Percentiles rank a stretch among this genome's conserved stretches.
Evolutionary conservation across 352 stramenopile species (phyloP).

Genomic region (Phytophthora sansomeana): DNA sequence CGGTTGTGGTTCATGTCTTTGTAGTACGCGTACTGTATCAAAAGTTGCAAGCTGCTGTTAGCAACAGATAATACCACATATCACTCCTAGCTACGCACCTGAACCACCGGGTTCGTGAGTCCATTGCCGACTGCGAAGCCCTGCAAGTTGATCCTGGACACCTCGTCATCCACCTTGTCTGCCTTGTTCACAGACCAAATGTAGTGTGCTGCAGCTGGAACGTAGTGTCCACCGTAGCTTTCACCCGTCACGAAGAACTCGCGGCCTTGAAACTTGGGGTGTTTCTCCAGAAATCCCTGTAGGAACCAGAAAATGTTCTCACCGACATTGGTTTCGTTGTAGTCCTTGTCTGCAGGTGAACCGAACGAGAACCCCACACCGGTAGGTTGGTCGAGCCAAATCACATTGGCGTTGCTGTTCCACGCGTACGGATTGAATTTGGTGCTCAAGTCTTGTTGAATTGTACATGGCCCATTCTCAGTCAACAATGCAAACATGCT

Average conservation of each 20-base stretch:
- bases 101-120: conserved; percentile 49
- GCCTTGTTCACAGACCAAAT: conserved; percentile 51
- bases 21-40: conserved; percentile 45
- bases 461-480: conserved; percentile 63
- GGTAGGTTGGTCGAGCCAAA: conserved; percentile 71
- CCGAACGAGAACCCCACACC: conserved; percentile 69
- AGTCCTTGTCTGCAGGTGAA: conserved; percentile 37
- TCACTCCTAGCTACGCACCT: conserved; percentile 17
- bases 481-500: conserved; percentile 50
- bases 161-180: neutral
- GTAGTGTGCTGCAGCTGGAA: conserved; percentile 54
- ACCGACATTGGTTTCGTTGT: conserved; percentile 45
- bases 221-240: conserved; percentile 67
- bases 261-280: conserved; percentile 54
- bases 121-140: conserved; percentile 68
- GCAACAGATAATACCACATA: neutral
- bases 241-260: conserved; percentile 62
- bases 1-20: conserved; percentile 64
- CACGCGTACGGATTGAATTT: conserved; percentile 61
- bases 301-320: conserved; percentile 65
- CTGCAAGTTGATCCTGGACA: conserved; percentile 47
- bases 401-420: conserved; percentile 67
- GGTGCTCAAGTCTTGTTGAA: conserved; percentile 50
- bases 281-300: conserved; percentile 52
- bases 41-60: neutral